Evolutionary conservation across 2,329 filamentous ascomycete genomes (phyloP).

Genomic region (Scytalidium lignicola): DNA sequence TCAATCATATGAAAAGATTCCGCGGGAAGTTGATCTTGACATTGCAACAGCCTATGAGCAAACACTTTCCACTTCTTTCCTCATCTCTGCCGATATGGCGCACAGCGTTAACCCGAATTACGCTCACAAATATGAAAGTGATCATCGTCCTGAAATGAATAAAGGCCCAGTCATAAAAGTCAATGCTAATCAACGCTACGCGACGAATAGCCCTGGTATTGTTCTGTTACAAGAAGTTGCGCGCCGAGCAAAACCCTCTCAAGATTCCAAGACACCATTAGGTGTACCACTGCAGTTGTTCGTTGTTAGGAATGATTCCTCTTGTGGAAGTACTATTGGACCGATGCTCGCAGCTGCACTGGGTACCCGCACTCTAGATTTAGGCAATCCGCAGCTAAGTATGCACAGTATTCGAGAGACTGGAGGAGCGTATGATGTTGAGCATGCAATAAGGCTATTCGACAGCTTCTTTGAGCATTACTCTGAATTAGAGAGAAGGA

Average conservation of each 20-base stretch:
- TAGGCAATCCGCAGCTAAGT: constrained; percentile 89
- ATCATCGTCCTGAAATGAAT: constrained; percentile 93
- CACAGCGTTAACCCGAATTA: constrained; percentile 97
- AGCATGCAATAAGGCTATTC: constrained; percentile 80
- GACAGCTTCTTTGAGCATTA: constrained; percentile 82
- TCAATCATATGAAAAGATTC: constrained; percentile 57
- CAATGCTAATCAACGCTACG: constrained; percentile 96
- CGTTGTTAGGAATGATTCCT: constrained; percentile 91
- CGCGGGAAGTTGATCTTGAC: constrained; percentile 51
- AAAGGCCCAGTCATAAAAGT: constrained; percentile 95
- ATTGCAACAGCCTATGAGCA: constrained; percentile 85
- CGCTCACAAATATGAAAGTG: constrained; percentile 80
- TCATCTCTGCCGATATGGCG: constrained; percentile 96
- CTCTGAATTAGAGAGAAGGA: constrained; percentile 74
- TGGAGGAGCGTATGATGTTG: constrained; percentile 81
- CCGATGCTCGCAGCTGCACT: constrained; percentile 90
- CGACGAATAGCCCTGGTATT: constrained; percentile 93
- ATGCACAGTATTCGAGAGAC: constrained; percentile 98
- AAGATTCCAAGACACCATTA: constrained; percentile 42
- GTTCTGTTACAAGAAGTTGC: constrained; percentile 88
- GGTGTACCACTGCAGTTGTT: constrained; percentile 90
- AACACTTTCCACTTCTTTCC: constrained; percentile 83
- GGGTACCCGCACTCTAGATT: constrained; percentile 81
- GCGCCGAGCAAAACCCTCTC: constrained; percentile 46
- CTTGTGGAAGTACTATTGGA: constrained; percentile 93